Base-by-base conservation (phyloP, 1,284 basidiomycete species). In the Irpex sp. region DNA sequence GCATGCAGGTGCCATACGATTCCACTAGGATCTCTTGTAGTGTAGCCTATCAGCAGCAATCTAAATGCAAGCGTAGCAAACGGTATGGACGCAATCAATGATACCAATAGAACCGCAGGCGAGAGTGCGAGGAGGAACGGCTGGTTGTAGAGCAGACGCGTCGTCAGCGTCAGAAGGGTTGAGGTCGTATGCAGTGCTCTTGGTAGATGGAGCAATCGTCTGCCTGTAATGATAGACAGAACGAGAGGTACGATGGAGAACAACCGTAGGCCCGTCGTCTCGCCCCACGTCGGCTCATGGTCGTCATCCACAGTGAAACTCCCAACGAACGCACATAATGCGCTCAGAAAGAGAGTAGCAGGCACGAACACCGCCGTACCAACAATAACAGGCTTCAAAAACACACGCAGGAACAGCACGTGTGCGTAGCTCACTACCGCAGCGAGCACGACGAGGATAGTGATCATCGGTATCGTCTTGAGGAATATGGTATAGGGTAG, bases 311-410 rank as follows among this genome's bases (percentile, higher is more conserved):
- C 90, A 80, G 94, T 91, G 68, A 96, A 96, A 70, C 92, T 94
- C 35, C 92, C 94, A 7, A 89, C 82, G 67, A 96, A 92, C 1
- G 93, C 92, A 89, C 93, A 95, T 60, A 93, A 74, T 16, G 93
- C 87, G 57, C 90, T 93, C 53, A 94, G 78, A 67, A 92, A 84
- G 35, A 96, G 79, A 0, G 90, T 89, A 51, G 86, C 84, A 14
- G 94, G 94, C 36, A 95, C 86, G 67, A 89, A 87, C 21, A 91
- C 80, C 1, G 88, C 87, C 0, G 93, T 95, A 3, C 82, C 84
- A 21, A 92, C 75, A 74, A 96, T 86, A 37, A 94, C 91, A 19
- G 93, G 90, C 61, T 88, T 85, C 58, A 92, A 89, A 61, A 92
- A 93, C 64, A 91, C 80, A 60, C 86, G 84, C 58, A 95, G 75